Conservation (phyloP, 257 asterid species). For the Nicotiana obtusifolia region DNA sequence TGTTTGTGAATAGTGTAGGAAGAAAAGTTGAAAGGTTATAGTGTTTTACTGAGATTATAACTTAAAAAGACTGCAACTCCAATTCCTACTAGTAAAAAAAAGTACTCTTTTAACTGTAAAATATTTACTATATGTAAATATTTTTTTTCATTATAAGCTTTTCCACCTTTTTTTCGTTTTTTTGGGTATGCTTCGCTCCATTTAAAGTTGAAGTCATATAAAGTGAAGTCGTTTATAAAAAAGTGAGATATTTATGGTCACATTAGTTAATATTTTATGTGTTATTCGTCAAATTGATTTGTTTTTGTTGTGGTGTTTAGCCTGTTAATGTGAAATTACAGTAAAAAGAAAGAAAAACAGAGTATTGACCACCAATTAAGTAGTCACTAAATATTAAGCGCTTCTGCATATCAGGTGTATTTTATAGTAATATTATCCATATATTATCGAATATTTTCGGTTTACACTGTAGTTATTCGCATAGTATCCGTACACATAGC, state of each 20-base stretch:
- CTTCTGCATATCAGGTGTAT: not conserved
- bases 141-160: not conserved
- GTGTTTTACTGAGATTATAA: too few species aligned
- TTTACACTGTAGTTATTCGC: not conserved
- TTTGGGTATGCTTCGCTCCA: not conserved
- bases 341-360: not conserved
- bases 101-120: too few species aligned
- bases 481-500: not conserved
- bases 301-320: not conserved
- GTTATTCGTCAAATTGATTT: not conserved
- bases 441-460: not conserved
- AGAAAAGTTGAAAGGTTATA: too few species aligned
- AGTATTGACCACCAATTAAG: not conserved
- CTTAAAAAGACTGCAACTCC: too few species aligned
- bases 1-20: too few species aligned
- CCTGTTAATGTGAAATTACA: not conserved
- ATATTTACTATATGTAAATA: too few species aligned
- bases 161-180: not conserved
- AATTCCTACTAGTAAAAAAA: too few species aligned
- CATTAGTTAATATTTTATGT: not conserved
- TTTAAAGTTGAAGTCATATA: not conserved
- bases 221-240: not conserved
- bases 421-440: not conserved
- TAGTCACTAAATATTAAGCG: not conserved
- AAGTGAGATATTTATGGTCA: not conserved